Evolutionary conservation across 2,329 filamentous ascomycete genomes (phyloP).

Genomic region (Ophiostoma tasmaniense): DNA sequence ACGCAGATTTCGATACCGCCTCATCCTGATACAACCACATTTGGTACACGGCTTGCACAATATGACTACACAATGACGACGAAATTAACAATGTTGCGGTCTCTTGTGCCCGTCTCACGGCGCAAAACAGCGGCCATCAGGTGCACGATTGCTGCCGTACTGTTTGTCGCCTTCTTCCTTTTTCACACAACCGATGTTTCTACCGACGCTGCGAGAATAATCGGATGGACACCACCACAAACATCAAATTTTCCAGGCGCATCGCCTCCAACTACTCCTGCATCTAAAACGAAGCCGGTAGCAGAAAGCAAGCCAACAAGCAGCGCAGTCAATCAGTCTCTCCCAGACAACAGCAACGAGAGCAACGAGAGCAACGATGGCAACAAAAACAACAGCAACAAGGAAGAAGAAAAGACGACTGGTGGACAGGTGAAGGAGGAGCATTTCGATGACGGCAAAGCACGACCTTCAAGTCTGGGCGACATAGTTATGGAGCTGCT

Average conservation of each 20-base stretch:
- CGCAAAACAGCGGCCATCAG: neutral
- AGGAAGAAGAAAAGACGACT: neutral
- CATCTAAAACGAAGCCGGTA: neutral
- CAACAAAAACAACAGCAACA: neutral
- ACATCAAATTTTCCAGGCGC: neutral
- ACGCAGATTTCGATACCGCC: neutral
- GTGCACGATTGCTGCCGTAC: neutral
- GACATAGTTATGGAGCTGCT: constrained; percentile 14
- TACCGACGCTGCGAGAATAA: neutral
- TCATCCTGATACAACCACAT: neutral
- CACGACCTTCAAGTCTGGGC: neutral
- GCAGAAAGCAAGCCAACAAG: neutral
- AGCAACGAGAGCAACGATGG: neutral
- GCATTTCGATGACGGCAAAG: neutral
- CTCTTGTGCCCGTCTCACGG: neutral
- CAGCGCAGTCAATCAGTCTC: neutral
- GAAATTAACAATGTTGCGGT: neutral
- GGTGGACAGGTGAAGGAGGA: neutral
- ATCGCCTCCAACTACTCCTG: neutral
- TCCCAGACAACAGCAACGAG: neutral
- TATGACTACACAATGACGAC: constrained; percentile 1
- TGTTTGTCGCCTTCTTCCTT: neutral
- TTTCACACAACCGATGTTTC: neutral
- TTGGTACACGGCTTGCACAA: neutral
- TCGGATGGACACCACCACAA: neutral